phyloP scores from a whole-genome alignment of 345 rosid species.

The Salix viminalis region DNA sequence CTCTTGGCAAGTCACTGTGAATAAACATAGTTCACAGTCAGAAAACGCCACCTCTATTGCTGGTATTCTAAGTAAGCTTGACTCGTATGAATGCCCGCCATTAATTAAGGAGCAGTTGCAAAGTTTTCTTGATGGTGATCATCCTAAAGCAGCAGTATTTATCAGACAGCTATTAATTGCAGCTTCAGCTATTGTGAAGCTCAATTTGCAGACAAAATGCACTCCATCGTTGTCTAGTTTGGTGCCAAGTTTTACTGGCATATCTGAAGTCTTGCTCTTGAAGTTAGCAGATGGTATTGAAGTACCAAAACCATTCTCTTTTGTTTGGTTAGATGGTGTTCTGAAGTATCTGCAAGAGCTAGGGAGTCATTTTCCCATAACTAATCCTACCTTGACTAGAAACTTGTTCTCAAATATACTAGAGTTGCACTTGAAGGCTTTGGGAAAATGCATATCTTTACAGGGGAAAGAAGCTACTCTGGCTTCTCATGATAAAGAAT shows the following conservation, averaged over 20 bases:
- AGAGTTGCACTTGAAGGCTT: constrained; percentile 61
- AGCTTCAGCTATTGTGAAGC: constrained; percentile 63
- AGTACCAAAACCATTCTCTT: constrained; percentile 44
- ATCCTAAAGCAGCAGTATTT: constrained; percentile 48
- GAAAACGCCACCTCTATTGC: constrained; percentile 29
- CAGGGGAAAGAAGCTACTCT: constrained; percentile 75
- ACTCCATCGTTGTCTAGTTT: constrained; percentile 38
- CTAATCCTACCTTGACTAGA: constrained; percentile 38
- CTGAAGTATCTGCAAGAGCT: constrained; percentile 71
- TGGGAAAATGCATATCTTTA: constrained; percentile 77
- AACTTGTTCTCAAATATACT: constrained; percentile 51
- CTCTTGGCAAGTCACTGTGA: constrained; percentile 8
- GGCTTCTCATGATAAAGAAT: constrained; percentile 67
- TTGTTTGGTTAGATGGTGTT: constrained; percentile 81
- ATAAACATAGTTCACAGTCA: background rate
- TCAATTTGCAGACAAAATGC: constrained; percentile 44
- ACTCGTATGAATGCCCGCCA: constrained; percentile 25
- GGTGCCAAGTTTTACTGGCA: constrained; percentile 38
- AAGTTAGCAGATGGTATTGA: constrained; percentile 45
- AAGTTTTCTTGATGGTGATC: constrained; percentile 52
- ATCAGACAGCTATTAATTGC: constrained; percentile 72
- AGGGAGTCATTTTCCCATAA: constrained; percentile 49
- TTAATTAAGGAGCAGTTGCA: constrained; percentile 39
- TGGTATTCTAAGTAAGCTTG: constrained; percentile 29
- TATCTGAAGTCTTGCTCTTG: constrained; percentile 53